Base-by-base conservation (phyloP, 768 basidiomycete species). In the Pholiota molesta region DNA sequence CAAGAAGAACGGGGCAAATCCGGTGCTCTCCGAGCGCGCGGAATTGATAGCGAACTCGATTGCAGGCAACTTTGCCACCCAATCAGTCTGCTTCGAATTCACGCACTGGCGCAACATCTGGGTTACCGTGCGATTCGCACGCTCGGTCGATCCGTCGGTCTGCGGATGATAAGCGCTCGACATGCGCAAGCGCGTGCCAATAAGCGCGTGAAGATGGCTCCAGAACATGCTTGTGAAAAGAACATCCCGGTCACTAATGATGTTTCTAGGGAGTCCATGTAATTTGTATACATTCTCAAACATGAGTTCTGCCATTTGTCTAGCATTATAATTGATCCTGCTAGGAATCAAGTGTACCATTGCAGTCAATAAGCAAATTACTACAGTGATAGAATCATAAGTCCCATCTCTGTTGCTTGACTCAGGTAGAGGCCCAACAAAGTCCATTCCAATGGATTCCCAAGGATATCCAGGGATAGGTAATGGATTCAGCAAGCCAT, bases 91-190 rank as follows among this genome's bases (percentile, higher is more conserved):
- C 14, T 56, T 55, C 7, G 29, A 14, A 29, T 49, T 42, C 4
- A 61, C 49, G 35, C 55, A 57, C 2, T 52, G 49, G 5, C 60
- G 16, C 19, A 64, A 9, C 60, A 57, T 61, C 29, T 61, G 57
- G 17, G 31, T 44, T 3, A 63, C 17, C 1, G 51, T 63, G 13
- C 37, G 51, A 40, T 63, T 63, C 2, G 57, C 57, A 29, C 57
- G 21, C 49, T 63, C 62, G 10, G 49, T 63, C 5, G 62, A 52
- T 23, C 63, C 59, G 53, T 64, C 63, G 1, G 61, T 52, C 44
- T 62, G 52, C 2, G 64, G 64, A 47, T 65, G 64, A 40, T 55
- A 65, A 14, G 61, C 64, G 52, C 47, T 61, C 6, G 63, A 64
- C 55, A 60, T 60, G 8, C 39, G 14, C 6, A 64, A 21, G 19